Evolutionary conservation across 805 yeast genomes (phyloP).

Genomic region (Lachancea meyersii): DNA sequence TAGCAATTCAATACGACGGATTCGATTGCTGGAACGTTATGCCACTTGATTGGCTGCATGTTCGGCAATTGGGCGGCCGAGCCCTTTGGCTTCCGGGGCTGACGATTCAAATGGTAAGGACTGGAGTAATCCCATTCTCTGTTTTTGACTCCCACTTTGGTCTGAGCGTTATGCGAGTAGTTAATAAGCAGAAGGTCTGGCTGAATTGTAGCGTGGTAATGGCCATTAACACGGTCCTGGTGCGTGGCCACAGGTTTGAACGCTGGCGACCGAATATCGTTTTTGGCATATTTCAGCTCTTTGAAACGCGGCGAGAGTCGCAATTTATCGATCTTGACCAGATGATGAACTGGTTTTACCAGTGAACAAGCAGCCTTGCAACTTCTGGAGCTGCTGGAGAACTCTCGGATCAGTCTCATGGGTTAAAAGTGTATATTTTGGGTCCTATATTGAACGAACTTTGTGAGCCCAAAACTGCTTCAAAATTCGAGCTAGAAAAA

Average conservation of each 20-base stretch:
- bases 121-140: conserved; percentile 83
- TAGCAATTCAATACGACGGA: conserved; percentile 71
- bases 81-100: conserved; percentile 69
- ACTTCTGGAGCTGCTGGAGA: conserved; percentile 31
- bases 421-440: too few species aligned
- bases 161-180: conserved; percentile 60
- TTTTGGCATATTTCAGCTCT: conserved; percentile 56
- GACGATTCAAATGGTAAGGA: conserved; percentile 85
- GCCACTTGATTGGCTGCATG: conserved; percentile 56
- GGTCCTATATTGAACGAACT: too few species aligned
- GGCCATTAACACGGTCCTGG: conserved; percentile 74
- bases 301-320: conserved; percentile 70
- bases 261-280: conserved; percentile 73
- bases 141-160: conserved; percentile 55
- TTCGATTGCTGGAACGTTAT: conserved; percentile 65
- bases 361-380: conserved; percentile 58
- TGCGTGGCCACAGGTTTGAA: conserved; percentile 68
- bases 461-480: too few species aligned
- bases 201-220: conserved; percentile 66
- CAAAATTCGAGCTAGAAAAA: not conserved
- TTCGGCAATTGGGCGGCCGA: conserved; percentile 68
- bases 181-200: conserved; percentile 73
- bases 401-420: conserved; percentile 12
- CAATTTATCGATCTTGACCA: conserved; percentile 66
- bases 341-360: conserved; percentile 89